Percentiles rank a stretch among this genome's conserved stretches.
phyloP scores from a whole-genome alignment of 164 flowering plant genomes.

The Chimonanthus praecox region DNA sequence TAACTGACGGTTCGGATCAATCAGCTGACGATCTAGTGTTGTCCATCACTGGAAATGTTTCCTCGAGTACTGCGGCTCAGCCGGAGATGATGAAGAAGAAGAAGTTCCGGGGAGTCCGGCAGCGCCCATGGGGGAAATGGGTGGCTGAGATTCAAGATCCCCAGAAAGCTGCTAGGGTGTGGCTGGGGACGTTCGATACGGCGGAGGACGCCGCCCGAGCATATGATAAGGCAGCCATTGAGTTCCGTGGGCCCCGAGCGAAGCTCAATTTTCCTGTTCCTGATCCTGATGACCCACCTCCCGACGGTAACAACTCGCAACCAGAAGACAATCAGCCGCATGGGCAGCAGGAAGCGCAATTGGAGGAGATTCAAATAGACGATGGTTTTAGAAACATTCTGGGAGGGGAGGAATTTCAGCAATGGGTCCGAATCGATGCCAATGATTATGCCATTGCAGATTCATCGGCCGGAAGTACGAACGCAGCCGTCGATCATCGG shows the following conservation, averaged over 20 bases:
- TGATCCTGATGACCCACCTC: not conserved
- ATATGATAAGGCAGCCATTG: slow-evolving; percentile 7
- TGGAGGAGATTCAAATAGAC: no score
- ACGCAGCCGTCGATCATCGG: no score
- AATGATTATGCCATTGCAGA: no score
- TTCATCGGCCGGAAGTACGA: no score
- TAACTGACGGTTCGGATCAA: not conserved
- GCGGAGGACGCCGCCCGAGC: slow-evolving; percentile 11
- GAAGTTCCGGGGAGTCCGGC: slow-evolving; percentile 8
- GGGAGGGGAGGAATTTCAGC: no score
- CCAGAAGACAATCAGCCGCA: no score
- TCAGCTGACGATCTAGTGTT: not conserved
- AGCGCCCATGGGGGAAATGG: slow-evolving; percentile 14
- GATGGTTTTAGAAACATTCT: no score
- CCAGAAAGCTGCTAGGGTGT: not conserved
- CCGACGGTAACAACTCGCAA: no score
- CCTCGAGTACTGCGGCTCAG: not conserved
- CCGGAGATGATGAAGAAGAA: not conserved
- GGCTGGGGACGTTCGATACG: slow-evolving; percentile 13
- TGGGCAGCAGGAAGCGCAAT: no score
- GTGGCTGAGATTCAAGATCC: slow-evolving; percentile 13
- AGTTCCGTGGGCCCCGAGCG: slow-evolving; percentile 12
- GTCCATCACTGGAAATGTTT: slow-evolving; percentile 3
- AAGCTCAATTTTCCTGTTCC: slow-evolving; percentile 11
- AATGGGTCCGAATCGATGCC: no score